A percentile compares a stretch with the other conserved stretches of the same genome.
These are phyloP conservation scores for Irineochytrium annulatum DNA, from an alignment of 192 early-diverging fungal species.

Conservation along the genomic window DNA sequence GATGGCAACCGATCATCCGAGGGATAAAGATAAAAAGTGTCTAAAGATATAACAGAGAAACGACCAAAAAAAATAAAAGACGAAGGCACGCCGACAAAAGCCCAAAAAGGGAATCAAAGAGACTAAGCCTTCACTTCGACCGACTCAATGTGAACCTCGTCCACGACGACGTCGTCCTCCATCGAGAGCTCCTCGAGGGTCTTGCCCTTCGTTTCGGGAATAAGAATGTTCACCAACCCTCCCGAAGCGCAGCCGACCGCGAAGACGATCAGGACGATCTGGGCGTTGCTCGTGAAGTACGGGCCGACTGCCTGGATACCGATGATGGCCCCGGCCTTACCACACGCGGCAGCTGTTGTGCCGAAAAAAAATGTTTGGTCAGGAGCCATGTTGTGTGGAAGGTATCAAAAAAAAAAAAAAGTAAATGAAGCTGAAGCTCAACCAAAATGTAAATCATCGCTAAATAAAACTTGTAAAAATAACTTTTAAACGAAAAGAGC, in stretches of 20 bases:
- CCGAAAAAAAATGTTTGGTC: too few species aligned
- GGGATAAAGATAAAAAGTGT: too few species aligned
- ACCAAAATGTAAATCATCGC: not conserved
- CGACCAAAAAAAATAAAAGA: too few species aligned
- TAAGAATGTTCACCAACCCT: slow-evolving; percentile 42
- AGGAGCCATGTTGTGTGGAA: not conserved
- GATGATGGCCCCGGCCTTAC: slow-evolving; percentile 66
- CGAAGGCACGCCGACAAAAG: too few species aligned
- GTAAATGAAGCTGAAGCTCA: not conserved
- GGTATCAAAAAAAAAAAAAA: not conserved
- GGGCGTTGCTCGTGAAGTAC: slow-evolving; percentile 19
- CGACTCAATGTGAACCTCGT: not conserved
- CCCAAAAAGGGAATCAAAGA: too few species aligned
- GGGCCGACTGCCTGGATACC: slow-evolving; percentile 41
- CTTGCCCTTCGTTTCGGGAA: slow-evolving; percentile 76
- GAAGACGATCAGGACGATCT: slow-evolving; percentile 24
- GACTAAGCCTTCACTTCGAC: not conserved
- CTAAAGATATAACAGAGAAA: too few species aligned
- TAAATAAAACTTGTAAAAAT: too few species aligned
- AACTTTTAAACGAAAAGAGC: too few species aligned
- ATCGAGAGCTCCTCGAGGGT: slow-evolving; percentile 64
- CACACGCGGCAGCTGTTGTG: slow-evolving; percentile 62
- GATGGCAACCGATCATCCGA: too few species aligned
- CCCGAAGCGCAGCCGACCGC: slow-evolving; percentile 49
- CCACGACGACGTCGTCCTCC: slow-evolving; percentile 16